These are phyloP conservation scores for Paracamarosporium sp. DNA, from an alignment of 2,329 filamentous ascomycete species.

Conservation along the genomic window DNA sequence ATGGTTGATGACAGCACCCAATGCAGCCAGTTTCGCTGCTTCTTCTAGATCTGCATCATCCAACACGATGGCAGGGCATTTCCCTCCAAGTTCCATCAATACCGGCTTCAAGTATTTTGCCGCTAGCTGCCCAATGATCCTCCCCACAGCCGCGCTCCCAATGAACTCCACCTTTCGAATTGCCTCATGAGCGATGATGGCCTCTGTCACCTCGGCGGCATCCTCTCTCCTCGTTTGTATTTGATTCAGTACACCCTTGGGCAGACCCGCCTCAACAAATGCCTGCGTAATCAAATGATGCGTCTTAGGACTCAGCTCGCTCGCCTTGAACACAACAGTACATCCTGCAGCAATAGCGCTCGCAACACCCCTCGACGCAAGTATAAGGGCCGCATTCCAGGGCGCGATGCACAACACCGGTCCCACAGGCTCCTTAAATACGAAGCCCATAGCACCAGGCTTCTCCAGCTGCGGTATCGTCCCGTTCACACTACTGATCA, in stretches of 20 bases:
- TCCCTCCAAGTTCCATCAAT: slow-evolving; percentile 54
- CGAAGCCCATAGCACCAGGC: slow-evolving; percentile 35
- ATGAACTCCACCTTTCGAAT: slow-evolving; percentile 51
- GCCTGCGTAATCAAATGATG: slow-evolving; percentile 26
- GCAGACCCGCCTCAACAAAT: slow-evolving; percentile 38
- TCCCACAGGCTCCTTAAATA: slow-evolving; percentile 39
- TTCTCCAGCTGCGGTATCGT: slow-evolving; percentile 34
- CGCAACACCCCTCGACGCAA: slow-evolving; percentile 28
- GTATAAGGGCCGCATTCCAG: slow-evolving; percentile 28
- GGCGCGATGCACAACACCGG: slow-evolving; percentile 28
- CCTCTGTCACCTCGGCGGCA: slow-evolving; percentile 33
- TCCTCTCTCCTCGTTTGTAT: slow-evolving; percentile 21
- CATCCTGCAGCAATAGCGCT: slow-evolving; percentile 34
- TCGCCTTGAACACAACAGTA: slow-evolving; percentile 32
- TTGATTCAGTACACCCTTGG: slow-evolving; percentile 42
- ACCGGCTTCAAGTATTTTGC: slow-evolving; percentile 54
- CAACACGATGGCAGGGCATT: slow-evolving; percentile 54
- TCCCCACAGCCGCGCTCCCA: slow-evolving; percentile 44
- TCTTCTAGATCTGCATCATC: slow-evolving; percentile 56
- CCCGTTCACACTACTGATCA: slow-evolving; percentile 19
- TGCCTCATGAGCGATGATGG: slow-evolving; percentile 42
- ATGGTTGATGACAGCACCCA: slow-evolving; percentile 26
- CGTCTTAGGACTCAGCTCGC: slow-evolving; percentile 25
- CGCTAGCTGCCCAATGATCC: slow-evolving; percentile 41
- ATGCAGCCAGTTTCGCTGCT: slow-evolving; percentile 33